These are phyloP conservation scores for Lasiosphaeris hirsuta DNA, from an alignment of 495 filamentous ascomycete species.

Conservation along the genomic window DNA sequence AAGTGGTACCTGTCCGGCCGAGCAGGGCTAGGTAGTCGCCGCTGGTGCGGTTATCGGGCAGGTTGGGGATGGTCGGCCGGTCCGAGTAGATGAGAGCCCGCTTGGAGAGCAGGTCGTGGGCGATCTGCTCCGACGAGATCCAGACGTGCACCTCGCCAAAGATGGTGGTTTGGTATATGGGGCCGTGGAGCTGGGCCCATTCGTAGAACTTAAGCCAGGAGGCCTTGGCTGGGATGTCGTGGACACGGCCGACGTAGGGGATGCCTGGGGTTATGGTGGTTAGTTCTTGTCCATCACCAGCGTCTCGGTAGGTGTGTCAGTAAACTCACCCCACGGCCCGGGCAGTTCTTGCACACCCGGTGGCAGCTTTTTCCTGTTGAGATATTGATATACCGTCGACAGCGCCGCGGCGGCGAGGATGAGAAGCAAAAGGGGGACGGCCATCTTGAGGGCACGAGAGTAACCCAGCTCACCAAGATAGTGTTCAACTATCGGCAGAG, in stretches of 20 bases:
- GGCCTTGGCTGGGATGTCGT: slow-evolving; percentile 51
- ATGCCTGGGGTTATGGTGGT: slow-evolving; percentile 25
- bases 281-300: not conserved
- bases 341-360: slow-evolving; percentile 15
- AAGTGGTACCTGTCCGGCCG: slow-evolving; percentile 44
- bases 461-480: no score
- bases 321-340: slow-evolving; percentile 17
- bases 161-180: slow-evolving; percentile 58
- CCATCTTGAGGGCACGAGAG: no score
- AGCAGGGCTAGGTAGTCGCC: slow-evolving; percentile 55
- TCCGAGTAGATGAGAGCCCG: slow-evolving; percentile 59
- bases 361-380: slow-evolving; percentile 7
- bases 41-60: slow-evolving; percentile 53
- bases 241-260: slow-evolving; percentile 56
- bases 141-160: slow-evolving; percentile 57
- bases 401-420: not conserved
- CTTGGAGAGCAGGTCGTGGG: slow-evolving; percentile 58
- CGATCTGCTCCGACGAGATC: slow-evolving; percentile 55
- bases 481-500: no score
- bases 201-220: slow-evolving; percentile 58
- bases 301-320: not conserved
- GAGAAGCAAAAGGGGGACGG: not conserved
- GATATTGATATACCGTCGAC: slow-evolving; percentile 2
- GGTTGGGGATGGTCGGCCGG: slow-evolving; percentile 53
- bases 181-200: slow-evolving; percentile 61